A percentile compares a stretch with the other conserved stretches of the same genome.
These are phyloP conservation scores for Gossypium trilobum DNA, from an alignment of 441 rosid genomes.

Conservation along the genomic window DNA sequence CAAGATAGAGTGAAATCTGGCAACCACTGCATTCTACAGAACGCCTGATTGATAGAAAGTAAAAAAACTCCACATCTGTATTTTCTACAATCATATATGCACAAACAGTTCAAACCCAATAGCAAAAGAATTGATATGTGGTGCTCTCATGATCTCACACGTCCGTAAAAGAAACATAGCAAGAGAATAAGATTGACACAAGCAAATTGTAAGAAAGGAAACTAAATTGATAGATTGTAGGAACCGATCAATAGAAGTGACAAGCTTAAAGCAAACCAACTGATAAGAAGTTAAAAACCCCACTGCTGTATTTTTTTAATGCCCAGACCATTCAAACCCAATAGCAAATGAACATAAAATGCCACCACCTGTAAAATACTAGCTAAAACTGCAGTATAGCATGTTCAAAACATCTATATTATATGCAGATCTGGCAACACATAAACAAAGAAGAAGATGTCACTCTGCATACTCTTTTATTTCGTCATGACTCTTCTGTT, in stretches of 20 bases:
- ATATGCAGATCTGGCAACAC: neutral
- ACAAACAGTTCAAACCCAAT: neutral
- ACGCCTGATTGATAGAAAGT: neutral
- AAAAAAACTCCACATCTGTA: neutral
- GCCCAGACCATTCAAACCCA: neutral
- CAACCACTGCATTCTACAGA: neutral
- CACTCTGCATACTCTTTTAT: conserved; percentile 49
- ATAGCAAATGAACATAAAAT: neutral
- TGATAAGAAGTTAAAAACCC: neutral
- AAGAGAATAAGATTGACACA: neutral
- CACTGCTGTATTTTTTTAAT: neutral
- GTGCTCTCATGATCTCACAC: neutral
- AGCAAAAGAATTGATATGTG: neutral
- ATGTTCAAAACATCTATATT: conserved; percentile 10
- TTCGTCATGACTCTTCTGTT: conserved; percentile 87
- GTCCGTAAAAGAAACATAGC: neutral
- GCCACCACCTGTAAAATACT: neutral
- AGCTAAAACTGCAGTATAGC: neutral
- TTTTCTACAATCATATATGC: neutral
- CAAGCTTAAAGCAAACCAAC: neutral
- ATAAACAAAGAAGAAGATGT: conserved; percentile 15
- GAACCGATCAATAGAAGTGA: neutral
- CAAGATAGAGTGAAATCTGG: neutral
- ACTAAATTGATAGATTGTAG: neutral
- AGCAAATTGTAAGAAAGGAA: neutral